Conservation (phyloP, 371 early-diverging fungal genomes). For the Actinomortierella wolfii region DNA sequence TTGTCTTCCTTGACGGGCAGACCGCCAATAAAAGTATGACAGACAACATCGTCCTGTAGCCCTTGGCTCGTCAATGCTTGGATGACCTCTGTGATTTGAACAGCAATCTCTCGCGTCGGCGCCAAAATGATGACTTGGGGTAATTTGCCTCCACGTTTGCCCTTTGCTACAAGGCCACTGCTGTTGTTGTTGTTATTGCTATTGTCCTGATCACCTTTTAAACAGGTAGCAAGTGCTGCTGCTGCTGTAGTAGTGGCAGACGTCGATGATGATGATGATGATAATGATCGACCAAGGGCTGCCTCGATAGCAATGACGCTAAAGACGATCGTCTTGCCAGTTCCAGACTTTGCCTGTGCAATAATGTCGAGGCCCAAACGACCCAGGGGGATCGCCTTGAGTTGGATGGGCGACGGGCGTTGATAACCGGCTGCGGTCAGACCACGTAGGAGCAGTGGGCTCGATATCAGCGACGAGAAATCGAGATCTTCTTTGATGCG, state of each 20-base stretch:
- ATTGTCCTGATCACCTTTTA: background rate
- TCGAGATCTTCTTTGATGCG: constrained; percentile 63
- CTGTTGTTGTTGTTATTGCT: background rate
- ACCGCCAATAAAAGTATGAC: constrained; percentile 91
- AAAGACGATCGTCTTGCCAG: constrained; percentile 97
- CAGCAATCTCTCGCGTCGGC: constrained; percentile 92
- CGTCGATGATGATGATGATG: background rate
- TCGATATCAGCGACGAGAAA: constrained; percentile 58
- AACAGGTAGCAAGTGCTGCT: background rate
- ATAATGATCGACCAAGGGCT: constrained; percentile 52
- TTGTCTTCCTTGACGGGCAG: constrained; percentile 72
- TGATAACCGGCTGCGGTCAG: constrained; percentile 60
- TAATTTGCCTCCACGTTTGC: constrained; percentile 2
- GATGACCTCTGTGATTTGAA: constrained; percentile 86
- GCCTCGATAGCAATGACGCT: constrained; percentile 86
- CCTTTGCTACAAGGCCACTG: background rate
- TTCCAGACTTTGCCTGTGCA: constrained; percentile 95
- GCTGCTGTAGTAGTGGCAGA: background rate
- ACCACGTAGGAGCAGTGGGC: constrained; percentile 55
- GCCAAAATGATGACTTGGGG: constrained; percentile 85
- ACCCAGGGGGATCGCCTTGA: constrained; percentile 85
- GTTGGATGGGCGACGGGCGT: constrained; percentile 86
- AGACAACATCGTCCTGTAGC: constrained; percentile 61
- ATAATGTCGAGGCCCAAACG: constrained; percentile 83
- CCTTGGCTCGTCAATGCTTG: constrained; percentile 54